Conservation (phyloP, 805 yeast genomes). For the Starmerella bombi region DNA sequence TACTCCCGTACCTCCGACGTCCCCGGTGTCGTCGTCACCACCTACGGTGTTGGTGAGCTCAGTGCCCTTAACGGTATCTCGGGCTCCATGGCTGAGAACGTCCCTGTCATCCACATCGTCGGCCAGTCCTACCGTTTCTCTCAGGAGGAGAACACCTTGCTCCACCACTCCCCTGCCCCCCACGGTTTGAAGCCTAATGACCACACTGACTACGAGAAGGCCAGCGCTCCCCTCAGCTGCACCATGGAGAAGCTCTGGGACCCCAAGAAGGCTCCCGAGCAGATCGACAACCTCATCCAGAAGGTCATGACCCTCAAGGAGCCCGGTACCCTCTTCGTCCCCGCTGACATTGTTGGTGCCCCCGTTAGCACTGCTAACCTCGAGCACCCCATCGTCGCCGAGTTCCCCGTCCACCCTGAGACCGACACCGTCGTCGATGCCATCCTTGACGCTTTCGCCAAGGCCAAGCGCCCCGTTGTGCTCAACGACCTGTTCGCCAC, state of each 20-base stretch:
- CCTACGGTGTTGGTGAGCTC: constrained; percentile 84
- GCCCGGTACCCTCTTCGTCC: constrained; percentile 76
- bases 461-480: constrained; percentile 46
- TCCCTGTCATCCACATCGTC: constrained; percentile 71
- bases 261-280: constrained; percentile 37
- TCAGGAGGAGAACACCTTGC: constrained; percentile 26
- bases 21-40: constrained; percentile 57
- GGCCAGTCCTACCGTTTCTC: constrained; percentile 48
- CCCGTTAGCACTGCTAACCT: constrained; percentile 31
- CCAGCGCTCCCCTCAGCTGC: constrained; percentile 47
- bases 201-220: constrained; percentile 50
- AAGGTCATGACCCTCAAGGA: constrained; percentile 44
- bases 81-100: constrained; percentile 71
- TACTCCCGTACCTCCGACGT: constrained; percentile 53
- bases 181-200: constrained; percentile 38
- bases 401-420: constrained; percentile 20
- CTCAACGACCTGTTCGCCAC: constrained; percentile 59
- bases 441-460: constrained; percentile 41
- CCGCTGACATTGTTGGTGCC: constrained; percentile 49
- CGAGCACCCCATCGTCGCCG: constrained; percentile 25
- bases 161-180: constrained; percentile 32
- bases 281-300: constrained; percentile 55
- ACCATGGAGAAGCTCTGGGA: constrained; percentile 39
- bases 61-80: constrained; percentile 72
- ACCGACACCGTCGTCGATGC: constrained; percentile 31